These are phyloP conservation scores for sorghum (Sorghum bicolor) DNA, from an alignment of 176 grass and related monocot genomes.

Conservation along the genomic window Sorghum_bicolor_NCBIv3 NC_012870.2:15812001-15812500, in stretches of 20 bases:
- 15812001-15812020: too few species aligned
- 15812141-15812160: conserved; percentile 52
- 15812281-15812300: background rate
- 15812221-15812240: conserved; percentile 74
- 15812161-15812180: conserved; percentile 49
- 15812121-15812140: conserved; percentile 71
- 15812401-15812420: too few species aligned
- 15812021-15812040: too few species aligned
- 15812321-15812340: background rate
- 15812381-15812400: too few species aligned
- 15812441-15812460: too few species aligned
- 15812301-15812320: background rate
- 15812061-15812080: background rate
- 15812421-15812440: too few species aligned
- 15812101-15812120: conserved; percentile 45
- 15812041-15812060: too few species aligned
- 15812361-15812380: conserved; percentile 73
- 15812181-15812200: conserved; percentile 58
- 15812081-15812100: background rate
- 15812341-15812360: conserved; percentile 31
- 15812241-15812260: background rate
- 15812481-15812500: too few species aligned
- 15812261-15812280: background rate
- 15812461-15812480: too few species aligned
- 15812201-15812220: conserved; percentile 80